Evolutionary conservation across 768 basidiomycete genomes (phyloP).

Genomic region (Leccinum longicurvipes): DNA sequence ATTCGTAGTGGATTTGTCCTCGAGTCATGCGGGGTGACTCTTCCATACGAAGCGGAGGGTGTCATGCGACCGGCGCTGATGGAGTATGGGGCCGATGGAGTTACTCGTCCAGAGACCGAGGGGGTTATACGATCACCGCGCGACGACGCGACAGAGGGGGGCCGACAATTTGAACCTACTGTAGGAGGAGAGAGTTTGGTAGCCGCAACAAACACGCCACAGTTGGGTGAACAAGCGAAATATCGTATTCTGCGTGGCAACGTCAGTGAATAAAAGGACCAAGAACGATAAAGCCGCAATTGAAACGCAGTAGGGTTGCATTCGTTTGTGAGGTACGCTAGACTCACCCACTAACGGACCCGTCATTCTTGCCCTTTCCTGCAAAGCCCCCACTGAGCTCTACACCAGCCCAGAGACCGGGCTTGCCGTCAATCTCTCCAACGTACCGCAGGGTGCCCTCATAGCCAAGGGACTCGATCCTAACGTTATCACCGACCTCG

Average conservation of each 20-base stretch:
- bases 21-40: constrained; percentile 35
- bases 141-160: constrained; percentile 79
- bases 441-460: constrained; percentile 81
- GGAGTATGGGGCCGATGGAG: constrained; percentile 40
- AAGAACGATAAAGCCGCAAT: background rate
- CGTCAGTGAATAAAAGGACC: constrained; percentile 10
- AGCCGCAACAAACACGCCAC: constrained; percentile 87
- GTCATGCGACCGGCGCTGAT: constrained; percentile 49
- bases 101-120: constrained; percentile 43
- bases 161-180: constrained; percentile 56
- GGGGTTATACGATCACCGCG: constrained; percentile 46
- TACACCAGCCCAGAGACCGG: constrained; percentile 91
- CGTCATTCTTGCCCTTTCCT: constrained; percentile 95
- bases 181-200: constrained; percentile 80
- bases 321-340: background rate
- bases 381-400: constrained; percentile 81
- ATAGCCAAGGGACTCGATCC: constrained; percentile 84
- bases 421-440: constrained; percentile 86
- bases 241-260: constrained; percentile 61
- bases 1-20: constrained; percentile 27
- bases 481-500: constrained; percentile 76
- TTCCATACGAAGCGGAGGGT: constrained; percentile 49
- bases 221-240: constrained; percentile 78
- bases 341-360: constrained; percentile 82
- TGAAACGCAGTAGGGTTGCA: background rate